Evolutionary conservation across 129 eudicot species (phyloP).

Genomic region (Oenanthe sinensis): DNA sequence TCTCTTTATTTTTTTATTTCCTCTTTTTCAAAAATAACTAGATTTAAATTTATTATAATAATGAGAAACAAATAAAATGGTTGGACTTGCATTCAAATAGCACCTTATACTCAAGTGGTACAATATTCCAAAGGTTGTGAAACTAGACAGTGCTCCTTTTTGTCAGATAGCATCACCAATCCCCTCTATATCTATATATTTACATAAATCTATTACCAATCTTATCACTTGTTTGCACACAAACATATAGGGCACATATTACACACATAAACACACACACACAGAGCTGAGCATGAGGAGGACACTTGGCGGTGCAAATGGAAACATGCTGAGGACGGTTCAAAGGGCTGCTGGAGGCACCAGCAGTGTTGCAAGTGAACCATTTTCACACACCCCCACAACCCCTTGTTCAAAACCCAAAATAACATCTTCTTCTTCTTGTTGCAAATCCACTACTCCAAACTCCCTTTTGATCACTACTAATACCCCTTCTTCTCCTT

Average conservation of each 20-base stretch:
- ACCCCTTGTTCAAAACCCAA: slow-evolving; percentile 8
- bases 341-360: slow-evolving; percentile 25
- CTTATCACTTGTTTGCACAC: neutral
- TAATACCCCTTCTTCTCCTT: neutral
- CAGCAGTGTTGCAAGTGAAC: slow-evolving; percentile 19
- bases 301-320: slow-evolving; percentile 26
- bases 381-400: slow-evolving; percentile 22
- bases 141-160: neutral
- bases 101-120: neutral
- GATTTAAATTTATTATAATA: too few relatives aligned
- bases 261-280: neutral
- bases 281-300: slow-evolving; percentile 13
- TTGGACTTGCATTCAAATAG: too few relatives aligned
- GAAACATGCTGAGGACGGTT: slow-evolving; percentile 27
- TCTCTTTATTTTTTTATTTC: too few relatives aligned
- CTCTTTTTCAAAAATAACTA: too few relatives aligned
- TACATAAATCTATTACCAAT: neutral
- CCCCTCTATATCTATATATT: neutral
- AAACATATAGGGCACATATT: neutral
- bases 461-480: slow-evolving; percentile 17
- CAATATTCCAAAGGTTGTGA: neutral
- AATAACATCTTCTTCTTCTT: neutral
- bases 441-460: neutral
- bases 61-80: too few relatives aligned
- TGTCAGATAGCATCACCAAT: neutral